These are phyloP conservation scores for Aurantiochytrium sp. DNA, from an alignment of 108 stramenopile genomes.

Conservation along the genomic window DNA sequence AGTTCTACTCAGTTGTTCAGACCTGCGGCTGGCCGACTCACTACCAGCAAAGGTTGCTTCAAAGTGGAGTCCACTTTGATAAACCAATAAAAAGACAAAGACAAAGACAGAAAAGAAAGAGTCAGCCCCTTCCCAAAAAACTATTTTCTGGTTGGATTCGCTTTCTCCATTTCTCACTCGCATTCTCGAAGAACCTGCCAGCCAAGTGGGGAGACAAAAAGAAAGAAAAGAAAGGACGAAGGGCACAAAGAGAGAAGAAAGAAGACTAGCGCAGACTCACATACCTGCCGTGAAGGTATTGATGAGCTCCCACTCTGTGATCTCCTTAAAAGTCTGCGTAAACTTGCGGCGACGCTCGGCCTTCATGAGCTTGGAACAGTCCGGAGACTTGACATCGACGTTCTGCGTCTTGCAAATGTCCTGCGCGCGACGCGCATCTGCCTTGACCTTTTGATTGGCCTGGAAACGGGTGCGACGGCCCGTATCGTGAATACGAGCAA, in stretches of 20 bases:
- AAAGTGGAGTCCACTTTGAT: too few species aligned
- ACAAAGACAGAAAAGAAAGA: too few species aligned
- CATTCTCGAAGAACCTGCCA: too few species aligned
- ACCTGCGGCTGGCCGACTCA: too few species aligned
- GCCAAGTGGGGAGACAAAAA: too few species aligned
- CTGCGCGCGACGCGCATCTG: not conserved
- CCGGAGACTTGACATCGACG: not conserved
- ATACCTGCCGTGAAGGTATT: conserved; percentile 7
- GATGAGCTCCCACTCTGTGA: conserved; percentile 14
- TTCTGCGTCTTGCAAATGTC: not conserved
- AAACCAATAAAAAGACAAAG: too few species aligned
- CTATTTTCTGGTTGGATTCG: too few species aligned
- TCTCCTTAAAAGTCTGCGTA: not conserved
- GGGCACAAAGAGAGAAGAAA: not conserved
- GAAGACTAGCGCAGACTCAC: not conserved
- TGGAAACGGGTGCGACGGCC: not conserved
- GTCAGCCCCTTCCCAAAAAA: too few species aligned
- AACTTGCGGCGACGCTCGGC: not conserved
- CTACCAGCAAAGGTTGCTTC: too few species aligned
- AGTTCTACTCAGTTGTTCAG: too few species aligned
- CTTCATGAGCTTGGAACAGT: not conserved
- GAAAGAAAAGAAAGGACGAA: too few species aligned
- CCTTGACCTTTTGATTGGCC: conserved; percentile 10
- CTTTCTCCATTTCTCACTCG: too few species aligned
- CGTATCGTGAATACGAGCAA: not conserved